Evolutionary conservation across 371 early-diverging fungal species (phyloP), one percentile per base, ranked within the genome.

Genomic region (Mortierella sp.): DNA sequence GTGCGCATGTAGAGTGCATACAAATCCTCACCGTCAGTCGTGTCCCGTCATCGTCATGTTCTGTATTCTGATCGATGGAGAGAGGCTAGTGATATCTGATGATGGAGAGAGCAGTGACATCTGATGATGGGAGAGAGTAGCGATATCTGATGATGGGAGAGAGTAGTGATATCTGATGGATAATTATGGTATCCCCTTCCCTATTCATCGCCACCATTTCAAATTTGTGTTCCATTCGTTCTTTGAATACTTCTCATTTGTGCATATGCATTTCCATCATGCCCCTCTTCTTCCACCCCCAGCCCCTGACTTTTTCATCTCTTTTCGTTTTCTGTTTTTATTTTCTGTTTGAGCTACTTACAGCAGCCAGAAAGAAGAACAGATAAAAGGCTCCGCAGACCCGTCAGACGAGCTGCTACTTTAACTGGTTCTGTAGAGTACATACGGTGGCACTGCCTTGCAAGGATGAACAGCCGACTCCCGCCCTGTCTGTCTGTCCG

Each of bases 171-270:
- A 54, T 54, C 54, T 51, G 55, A 56, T 56, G n/a, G 56, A 56
- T 56, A 10, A 56, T 6, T 56, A 16, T n/a, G 56, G 56, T 11
- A 8, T 55, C 6, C 16, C 11, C 7, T n/a, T 27, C 11, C 11
- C 56, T 35, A 60, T 14, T 41, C 6, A 41, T 68, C 68, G 68
- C 68, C 68, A 68, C 68, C 68, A 68, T 68, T 32, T 54, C 6
- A 54, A 21, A 5, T 18, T 54, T 24, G 0, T 4, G 35, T 18
- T 16, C 49, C 0, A 29, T 14, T 60, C 35, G 63, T 38, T 5
- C 18, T 2, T 63, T 18, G 65, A 38, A 8, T 6, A 32, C 60
- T 16, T 32, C 18, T 21, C 14, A 12, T 24, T 29, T 3, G 32
- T 6, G 41, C 41, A 41, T 32, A 32, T 27, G 10, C 29, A 16